Evolutionary conservation across 2,329 filamentous ascomycete genomes (phyloP), one percentile per base, ranked within the genome.

Genomic region (Cladosporium cucumerinum): DNA sequence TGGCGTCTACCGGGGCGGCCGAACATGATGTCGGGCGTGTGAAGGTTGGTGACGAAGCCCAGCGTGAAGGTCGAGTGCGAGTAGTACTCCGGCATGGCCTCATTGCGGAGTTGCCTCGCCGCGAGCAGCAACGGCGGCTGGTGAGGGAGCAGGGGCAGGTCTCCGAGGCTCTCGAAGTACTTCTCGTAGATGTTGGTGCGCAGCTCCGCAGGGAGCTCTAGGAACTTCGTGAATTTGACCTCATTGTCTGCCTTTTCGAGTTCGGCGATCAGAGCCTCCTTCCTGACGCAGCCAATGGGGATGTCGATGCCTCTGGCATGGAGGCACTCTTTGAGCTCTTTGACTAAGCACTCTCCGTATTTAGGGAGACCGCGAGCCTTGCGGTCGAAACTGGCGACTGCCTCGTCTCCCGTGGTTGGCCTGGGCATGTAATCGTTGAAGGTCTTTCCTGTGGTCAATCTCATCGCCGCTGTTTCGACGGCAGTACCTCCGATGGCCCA

Each of bases 161-260:
- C 18, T 12, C 16, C 14, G 3, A 61, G 58, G 21, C 12, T n/a
- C 25, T 51, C 30, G 21, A 61, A 28, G 43, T 51, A 61, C 43
- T 61, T 12, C 3, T n/a, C 12, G 58, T 61, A 61, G 43, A 51
- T 14, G 11, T 7, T n/a, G 18, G 32, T 34, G n/a, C 58, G 46
- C 11, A 61, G n/a, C 43, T 61, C 58, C 12, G 28, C 16, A 8
- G 58, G 43, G 2, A 61, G 43, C 8, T 48, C 18, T 5, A 21
- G 25, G n/a, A 61, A 34, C 11, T 26, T 61, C 2, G 16, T 21
- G 28, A 61, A 61, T 5, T 23, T 26, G 30, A 46, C 25, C n/a
- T 61, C n/a, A 2, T 61, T n/a, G 28, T 61, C 58, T 28, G 43
- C 58, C 11, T 48, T 26, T 16, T 61, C 25, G 25, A 61, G 43